Base-by-base conservation (phyloP, 2,329 filamentous ascomycete genomes). In the Talaromyces sp. region DNA sequence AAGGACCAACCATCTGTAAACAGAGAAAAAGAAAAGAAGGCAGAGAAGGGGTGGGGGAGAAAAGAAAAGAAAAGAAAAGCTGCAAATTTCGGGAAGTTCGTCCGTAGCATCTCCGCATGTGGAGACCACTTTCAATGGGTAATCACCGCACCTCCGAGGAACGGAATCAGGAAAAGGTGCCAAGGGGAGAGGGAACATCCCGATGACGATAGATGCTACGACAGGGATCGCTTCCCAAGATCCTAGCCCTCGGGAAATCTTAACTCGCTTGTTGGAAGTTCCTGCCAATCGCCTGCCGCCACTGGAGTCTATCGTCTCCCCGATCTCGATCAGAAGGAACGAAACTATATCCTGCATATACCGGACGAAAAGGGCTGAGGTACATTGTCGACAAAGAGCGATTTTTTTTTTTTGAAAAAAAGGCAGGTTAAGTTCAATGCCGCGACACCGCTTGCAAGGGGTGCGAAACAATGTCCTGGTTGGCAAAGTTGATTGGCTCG, bases 381-480 rank as follows among this genome's bases (percentile, higher is more conserved):
- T n/a, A n/a, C n/a, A n/a, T n/a, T n/a, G n/a, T n/a, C n/a, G n/a
- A n/a, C n/a, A n/a, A n/a, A n/a, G n/a, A n/a, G n/a, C n/a, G n/a
- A n/a, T n/a, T n/a, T n/a, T n/a, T n/a, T n/a, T n/a, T n/a, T n/a
- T n/a, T n/a, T n/a, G n/a, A n/a, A 6, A 16, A 13, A 8, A 39
- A n/a, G 4, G 14, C 9, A 8, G 13, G 36, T 19, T 47, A 24
- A 30, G 22, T 42, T 27, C 40, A 30, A 42, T 42, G 24, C 43
- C 20, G 40, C 41, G 29, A 40, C 46, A 42, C 20, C 36, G 42
- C 45, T 58, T 19, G 58, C 58, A 61, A 60, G 58, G 55, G 58
- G 57, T 45, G 37, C 35, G 11, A 29, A 24, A 51, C 51, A 51
- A 41, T 46, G 32, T 40, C 24, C 14, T 16, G 13, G n/a, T 13